phyloP scores from a whole-genome alignment of 140 eudicot species.

The Flaveria floridana region DNA sequence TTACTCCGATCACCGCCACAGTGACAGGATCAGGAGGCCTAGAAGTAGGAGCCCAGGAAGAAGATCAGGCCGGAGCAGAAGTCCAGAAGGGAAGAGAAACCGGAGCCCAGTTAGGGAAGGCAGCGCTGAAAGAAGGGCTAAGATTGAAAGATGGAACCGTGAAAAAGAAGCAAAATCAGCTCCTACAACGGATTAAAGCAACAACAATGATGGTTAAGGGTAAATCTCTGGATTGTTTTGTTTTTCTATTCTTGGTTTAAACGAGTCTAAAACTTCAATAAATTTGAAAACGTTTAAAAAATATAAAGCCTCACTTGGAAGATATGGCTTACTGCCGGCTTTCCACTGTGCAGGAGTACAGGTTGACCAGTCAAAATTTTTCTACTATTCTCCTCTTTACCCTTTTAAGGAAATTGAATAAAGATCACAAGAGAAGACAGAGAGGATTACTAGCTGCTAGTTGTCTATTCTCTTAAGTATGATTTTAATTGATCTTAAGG shows the following conservation, averaged over 20 bases:
- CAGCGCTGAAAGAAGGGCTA: slow-evolving; percentile 95
- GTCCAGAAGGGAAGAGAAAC: slow-evolving; percentile 78
- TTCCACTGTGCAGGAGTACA: slow-evolving; percentile 91
- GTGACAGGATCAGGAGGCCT: slow-evolving; percentile 65
- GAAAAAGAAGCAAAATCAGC: slow-evolving; percentile 68
- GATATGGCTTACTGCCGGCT: slow-evolving; percentile 76
- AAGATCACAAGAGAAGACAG: slow-evolving; percentile 33
- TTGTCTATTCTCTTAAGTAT: slow-evolving; percentile 7
- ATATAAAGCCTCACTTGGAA: slow-evolving; percentile 25
- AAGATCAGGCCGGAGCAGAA: slow-evolving; percentile 74
- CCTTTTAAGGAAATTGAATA: slow-evolving; percentile 33
- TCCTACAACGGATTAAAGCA: slow-evolving; percentile 31
- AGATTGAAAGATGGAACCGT: slow-evolving; percentile 88
- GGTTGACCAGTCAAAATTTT: slow-evolving; percentile 60
- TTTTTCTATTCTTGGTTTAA: slow-evolving; percentile 19
- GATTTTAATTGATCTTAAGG: slow-evolving; percentile 7
- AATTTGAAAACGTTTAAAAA: not conserved
- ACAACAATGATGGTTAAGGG: slow-evolving; percentile 29
- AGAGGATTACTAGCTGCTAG: slow-evolving; percentile 32
- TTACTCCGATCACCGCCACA: slow-evolving; percentile 52
- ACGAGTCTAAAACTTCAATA: not conserved
- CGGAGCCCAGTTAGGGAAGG: slow-evolving; percentile 83
- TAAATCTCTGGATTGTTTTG: slow-evolving; percentile 39
- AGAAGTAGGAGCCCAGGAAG: slow-evolving; percentile 92
- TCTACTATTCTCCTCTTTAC: slow-evolving; percentile 36